These are phyloP conservation scores for Penicillium sp. DNA, from an alignment of 2,329 filamentous ascomycete genomes.

Conservation along the genomic window DNA sequence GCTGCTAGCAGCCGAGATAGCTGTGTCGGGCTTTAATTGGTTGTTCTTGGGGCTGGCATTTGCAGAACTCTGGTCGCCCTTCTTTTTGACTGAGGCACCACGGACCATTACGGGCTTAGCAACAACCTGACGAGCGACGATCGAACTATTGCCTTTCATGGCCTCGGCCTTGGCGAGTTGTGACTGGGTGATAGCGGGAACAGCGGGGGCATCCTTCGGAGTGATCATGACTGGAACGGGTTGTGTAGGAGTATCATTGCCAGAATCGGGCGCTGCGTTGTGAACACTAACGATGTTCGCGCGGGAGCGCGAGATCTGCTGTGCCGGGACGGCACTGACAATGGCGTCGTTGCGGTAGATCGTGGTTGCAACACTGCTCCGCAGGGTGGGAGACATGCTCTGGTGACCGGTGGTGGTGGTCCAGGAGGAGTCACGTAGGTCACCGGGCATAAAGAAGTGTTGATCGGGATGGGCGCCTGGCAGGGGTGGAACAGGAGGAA, in stretches of 20 bases:
- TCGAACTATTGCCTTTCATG: conserved; percentile 43
- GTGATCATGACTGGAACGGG: conserved; percentile 41
- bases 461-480: conserved; percentile 73
- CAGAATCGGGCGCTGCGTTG: conserved; percentile 55
- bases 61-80: conserved; percentile 28
- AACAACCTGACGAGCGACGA: conserved; percentile 49
- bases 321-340: conserved; percentile 75
- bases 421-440: conserved; percentile 89
- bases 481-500: conserved; percentile 92
- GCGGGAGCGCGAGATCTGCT: conserved; percentile 84
- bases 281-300: conserved; percentile 94
- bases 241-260: conserved; percentile 51
- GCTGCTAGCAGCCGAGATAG: conserved; percentile 23
- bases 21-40: conserved; percentile 10
- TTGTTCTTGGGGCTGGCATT: conserved; percentile 11
- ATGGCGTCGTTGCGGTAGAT: conserved; percentile 92
- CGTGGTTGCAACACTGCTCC: conserved; percentile 80
- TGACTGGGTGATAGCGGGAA: conserved; percentile 68
- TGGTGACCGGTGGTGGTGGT: conserved; percentile 66
- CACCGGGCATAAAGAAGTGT: conserved; percentile 90
- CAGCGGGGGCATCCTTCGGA: conserved; percentile 63
- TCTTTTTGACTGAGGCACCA: conserved; percentile 38
- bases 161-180: conserved; percentile 46
- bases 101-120: conserved; percentile 52
- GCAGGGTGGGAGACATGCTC: conserved; percentile 55